Evolutionary conservation across 495 filamentous ascomycete genomes (phyloP), one percentile per base, ranked within the genome.

Genomic region (Aspergillus bridgeri): DNA sequence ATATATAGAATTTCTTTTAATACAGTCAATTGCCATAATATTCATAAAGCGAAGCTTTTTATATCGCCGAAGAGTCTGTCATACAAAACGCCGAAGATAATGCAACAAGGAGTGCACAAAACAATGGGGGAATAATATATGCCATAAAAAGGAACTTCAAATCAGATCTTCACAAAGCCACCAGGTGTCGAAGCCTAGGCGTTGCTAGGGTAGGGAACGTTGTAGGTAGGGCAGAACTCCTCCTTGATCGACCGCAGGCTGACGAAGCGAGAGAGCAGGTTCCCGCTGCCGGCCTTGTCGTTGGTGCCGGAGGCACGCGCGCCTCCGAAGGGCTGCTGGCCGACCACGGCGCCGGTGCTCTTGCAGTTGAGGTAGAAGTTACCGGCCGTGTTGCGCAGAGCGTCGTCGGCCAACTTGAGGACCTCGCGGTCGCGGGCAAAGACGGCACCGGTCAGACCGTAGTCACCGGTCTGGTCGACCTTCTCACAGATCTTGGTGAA

Each of bases 321-420:
- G 52, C 91, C 91, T 47, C 91, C 91, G 70, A 96, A 96, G 25
- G 91, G 88, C 73, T 96, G 91, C 80, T 96, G 91, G 15, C 91
- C 91, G 3, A 96, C 90, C 42, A 96, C 91, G 8, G 91, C 91
- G 49, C 91, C 91, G 3, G 91, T 96, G 70, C 86, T 88, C 83
- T 96, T 95, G 78, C 88, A 90, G 77, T 96, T 96, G 75, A 95
- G 84, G 71, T 95, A 95, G 74, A 93, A 95, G 75, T 95, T 95
- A 19, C 90, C 90, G 33, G 90, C 88, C 3, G 89, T 73, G 66
- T 92, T 88, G 63, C 86, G 83, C 54, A 95, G 84, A 54, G 76
- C 81, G 46, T 92, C 83, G 68, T 91, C 86, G 5, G 90, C 90
- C 38, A 81, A 65, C 17, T 81, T 80, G 55, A 92, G 72, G 19